Base-by-base conservation (phyloP, 2,329 filamentous ascomycete species). In the Apiospora malaysiana region DNA sequence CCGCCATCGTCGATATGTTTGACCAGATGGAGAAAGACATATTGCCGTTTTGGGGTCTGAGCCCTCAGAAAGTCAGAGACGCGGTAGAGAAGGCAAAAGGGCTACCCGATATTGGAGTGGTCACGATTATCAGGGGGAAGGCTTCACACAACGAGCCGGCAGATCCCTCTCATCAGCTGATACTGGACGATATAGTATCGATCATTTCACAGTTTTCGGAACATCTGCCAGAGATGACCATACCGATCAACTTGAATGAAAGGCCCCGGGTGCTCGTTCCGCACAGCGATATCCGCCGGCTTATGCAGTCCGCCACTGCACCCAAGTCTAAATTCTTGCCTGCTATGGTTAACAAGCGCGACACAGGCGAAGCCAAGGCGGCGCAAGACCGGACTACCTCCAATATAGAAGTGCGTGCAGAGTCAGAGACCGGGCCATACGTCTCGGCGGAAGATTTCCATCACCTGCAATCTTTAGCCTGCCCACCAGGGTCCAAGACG, bases 161-260 rank as follows among this genome's bases (percentile, higher is more conserved):
- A 1, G 77, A 81, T 63, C 77, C 78, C 3, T 76, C 75, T 0
- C 76, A 83, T 27, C 78, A 79, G 23, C 71, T 77, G 16, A 76
- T 83, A 25, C 74, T 89, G 49, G 80, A 85, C 18, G 81, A 82
- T n/a, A 76, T 88, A 0, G 83, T 89, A 8, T 86, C 87, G 4
- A 93, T 96, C 88, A 89, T 97, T 78, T 84, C 89, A 68, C 83
- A 86, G 1, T 97, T 97, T 75, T 87, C 91, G 1, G 82, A 91
- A 73, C 89, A 92, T 77, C 84, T 97, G 18, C 93, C 94, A 0
- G 89, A 95, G 73, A 95, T 97, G 93, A 90, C 94, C 73, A 82
- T 97, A 25, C 92, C 93, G 0, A 93, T 97, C 82, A 97, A 97
- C 78, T 85, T 93, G 25, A 88, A 92, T 75, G 92, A 94, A 71